Evolutionary conservation across 2,329 filamentous ascomycete species (phyloP).

Genomic region (Cytospora leucostoma): DNA sequence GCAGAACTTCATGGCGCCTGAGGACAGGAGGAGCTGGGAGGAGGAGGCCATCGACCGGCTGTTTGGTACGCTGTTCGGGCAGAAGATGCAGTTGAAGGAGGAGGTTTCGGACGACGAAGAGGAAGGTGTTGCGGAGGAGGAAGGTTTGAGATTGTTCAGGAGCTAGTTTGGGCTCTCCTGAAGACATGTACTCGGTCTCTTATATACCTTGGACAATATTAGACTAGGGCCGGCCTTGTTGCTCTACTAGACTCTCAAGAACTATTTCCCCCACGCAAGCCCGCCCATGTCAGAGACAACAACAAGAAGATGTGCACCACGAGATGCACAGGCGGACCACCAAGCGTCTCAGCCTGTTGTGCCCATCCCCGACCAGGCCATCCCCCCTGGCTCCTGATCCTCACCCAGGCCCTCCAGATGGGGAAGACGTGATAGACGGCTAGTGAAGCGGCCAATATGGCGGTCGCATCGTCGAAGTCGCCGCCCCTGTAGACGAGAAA

Average conservation of each 20-base stretch:
- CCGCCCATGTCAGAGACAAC: slow-evolving; percentile 36
- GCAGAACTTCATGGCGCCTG: slow-evolving; percentile 96
- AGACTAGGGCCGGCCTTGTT: neutral
- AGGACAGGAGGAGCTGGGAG: slow-evolving; percentile 80
- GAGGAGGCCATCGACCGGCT: slow-evolving; percentile 75
- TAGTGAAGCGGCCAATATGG: slow-evolving; percentile 43
- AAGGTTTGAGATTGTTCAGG: slow-evolving; percentile 56
- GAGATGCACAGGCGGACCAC: slow-evolving; percentile 50
- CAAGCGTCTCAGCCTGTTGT: slow-evolving; percentile 38
- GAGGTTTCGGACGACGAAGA: slow-evolving; percentile 53
- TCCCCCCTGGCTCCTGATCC: slow-evolving; percentile 34
- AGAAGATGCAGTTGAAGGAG: slow-evolving; percentile 67
- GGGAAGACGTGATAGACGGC: slow-evolving; percentile 54
- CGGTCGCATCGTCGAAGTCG: slow-evolving; percentile 36
- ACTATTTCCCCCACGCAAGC: neutral
- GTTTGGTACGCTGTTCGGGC: slow-evolving; percentile 74
- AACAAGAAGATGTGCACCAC: slow-evolving; percentile 44
- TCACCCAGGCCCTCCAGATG: slow-evolving; percentile 44
- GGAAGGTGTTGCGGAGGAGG: slow-evolving; percentile 52
- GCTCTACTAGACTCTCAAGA: neutral
- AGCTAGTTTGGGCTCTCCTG: slow-evolving; percentile 34
- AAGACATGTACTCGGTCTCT: slow-evolving; percentile 17
- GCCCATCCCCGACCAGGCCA: slow-evolving; percentile 20
- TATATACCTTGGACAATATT: slow-evolving; percentile 11
- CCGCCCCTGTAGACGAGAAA: slow-evolving; percentile 40